Evolutionary conservation across 2,329 filamentous ascomycete species (phyloP).

Genomic region (Fonsecaea erecta): DNA sequence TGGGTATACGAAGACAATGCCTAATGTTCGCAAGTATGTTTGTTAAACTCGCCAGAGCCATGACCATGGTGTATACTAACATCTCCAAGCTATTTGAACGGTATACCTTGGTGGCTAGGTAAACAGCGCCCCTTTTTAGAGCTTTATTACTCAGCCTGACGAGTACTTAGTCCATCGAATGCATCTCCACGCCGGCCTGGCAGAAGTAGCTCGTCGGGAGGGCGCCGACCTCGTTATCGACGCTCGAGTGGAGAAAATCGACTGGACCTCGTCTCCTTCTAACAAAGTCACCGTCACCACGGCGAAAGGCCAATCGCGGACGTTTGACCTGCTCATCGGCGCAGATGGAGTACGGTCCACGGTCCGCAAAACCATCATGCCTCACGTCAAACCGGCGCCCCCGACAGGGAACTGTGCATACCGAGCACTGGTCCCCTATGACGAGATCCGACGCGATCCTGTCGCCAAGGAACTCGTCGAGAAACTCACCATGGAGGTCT

Average conservation of each 20-base stretch:
- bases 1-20: constrained; percentile 44
- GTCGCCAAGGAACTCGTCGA: constrained; percentile 47
- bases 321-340: constrained; percentile 48
- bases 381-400: constrained; percentile 46
- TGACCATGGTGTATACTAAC: constrained; percentile 5
- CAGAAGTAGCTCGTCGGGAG: constrained; percentile 45
- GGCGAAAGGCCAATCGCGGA: constrained; percentile 37
- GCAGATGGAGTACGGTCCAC: constrained; percentile 51
- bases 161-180: constrained; percentile 52
- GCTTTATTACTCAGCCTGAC: neutral
- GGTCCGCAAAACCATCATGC: constrained; percentile 48
- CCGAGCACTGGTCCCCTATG: constrained; percentile 51
- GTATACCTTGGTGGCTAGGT: constrained; percentile 40
- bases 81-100: constrained; percentile 21
- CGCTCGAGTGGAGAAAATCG: constrained; percentile 44
- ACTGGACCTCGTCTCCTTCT: constrained; percentile 32
- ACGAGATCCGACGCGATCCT: constrained; percentile 50
- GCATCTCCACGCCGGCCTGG: constrained; percentile 53
- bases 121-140: constrained; percentile 24
- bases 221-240: constrained; percentile 48
- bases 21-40: constrained; percentile 23
- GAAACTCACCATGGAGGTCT: constrained; percentile 53
- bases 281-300: constrained; percentile 23
- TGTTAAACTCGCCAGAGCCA: neutral
- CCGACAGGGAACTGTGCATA: constrained; percentile 53